Evolutionary conservation across 202 grass and related monocot species (phyloP).

Genomic region (Digitaria exilis): DNA sequence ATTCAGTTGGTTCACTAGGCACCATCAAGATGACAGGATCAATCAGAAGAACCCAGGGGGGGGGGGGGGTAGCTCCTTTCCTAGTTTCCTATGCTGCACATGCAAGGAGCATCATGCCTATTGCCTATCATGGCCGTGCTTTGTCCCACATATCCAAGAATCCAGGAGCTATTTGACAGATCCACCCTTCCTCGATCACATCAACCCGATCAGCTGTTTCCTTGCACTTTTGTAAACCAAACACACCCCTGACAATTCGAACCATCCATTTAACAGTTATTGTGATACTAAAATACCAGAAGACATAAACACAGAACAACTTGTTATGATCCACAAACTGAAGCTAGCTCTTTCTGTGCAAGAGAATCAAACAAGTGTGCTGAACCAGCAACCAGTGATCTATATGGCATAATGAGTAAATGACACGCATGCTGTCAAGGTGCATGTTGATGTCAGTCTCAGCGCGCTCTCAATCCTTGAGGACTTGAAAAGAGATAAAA

Average conservation of each 20-base stretch:
- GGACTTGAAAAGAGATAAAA: not conserved
- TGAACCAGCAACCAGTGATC: slow-evolving; percentile 2
- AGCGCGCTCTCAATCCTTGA: slow-evolving; percentile 1
- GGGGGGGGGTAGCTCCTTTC: too few relatives aligned
- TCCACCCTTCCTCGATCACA: slow-evolving; percentile 46
- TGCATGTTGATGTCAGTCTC: slow-evolving; percentile 22
- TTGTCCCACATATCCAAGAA: slow-evolving; percentile 50
- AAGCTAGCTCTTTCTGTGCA: not conserved
- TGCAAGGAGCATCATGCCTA: slow-evolving; percentile 31
- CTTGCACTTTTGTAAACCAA: slow-evolving; percentile 41
- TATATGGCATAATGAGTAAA: slow-evolving; percentile 4
- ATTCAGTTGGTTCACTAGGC: not conserved
- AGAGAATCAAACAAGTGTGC: not conserved
- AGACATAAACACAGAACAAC: not conserved
- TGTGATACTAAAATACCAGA: slow-evolving; percentile 1
- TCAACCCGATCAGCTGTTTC: slow-evolving; percentile 13
- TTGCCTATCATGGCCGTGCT: slow-evolving; percentile 25
- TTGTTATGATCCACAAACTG: not conserved
- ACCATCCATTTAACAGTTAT: not conserved
- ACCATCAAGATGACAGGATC: slow-evolving; percentile 18
- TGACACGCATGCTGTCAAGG: not conserved
- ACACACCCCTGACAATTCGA: slow-evolving; percentile 20
- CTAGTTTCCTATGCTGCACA: slow-evolving; percentile 37
- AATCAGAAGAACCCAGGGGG: too few relatives aligned
- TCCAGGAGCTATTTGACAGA: slow-evolving; percentile 41